Evolutionary conservation across 164 flowering plant species (phyloP), one percentile per base, ranked within the genome.

Genomic region (Berberis thunbergii): DNA sequence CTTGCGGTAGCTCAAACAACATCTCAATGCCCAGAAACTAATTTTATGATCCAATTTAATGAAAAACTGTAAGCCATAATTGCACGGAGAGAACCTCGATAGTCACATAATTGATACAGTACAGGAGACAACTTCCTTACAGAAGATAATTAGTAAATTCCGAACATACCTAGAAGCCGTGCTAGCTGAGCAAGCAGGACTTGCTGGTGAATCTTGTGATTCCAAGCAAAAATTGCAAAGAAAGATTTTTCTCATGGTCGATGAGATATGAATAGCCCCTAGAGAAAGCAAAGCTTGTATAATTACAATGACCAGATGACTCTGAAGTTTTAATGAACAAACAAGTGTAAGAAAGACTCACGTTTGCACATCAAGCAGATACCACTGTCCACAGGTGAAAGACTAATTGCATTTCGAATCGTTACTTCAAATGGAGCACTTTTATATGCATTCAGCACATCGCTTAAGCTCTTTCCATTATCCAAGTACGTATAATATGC

Each of bases 361-460:
- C 95, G 80, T 77, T 72, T 75, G 73, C 89, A 85, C 43, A 71
- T 73, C 68, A 70, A 57, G 73, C 85, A 83, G 55, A 61, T 65
- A 11, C 62, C 52, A 46, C 76, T 59, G 61, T 63, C 60, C 3
- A 53, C 40, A 45, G 74, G 13, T 43, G 61, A 49, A 10, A 57
- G 56, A 62, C 86, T 78, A 57, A 78, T 72, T 9, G 68, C 81
- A 45, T 41, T 67, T 54, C 63, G 71, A 12, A 87, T 64, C 42
- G 70, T 58, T 26, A 71, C 71, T 61, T 83, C 83, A 72, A 83
- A 38, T 9, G 86, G 62, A 53, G 76, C 69, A 65, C 54, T 69
- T 62, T 69, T 83, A 64, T 80, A 78, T n/a, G 73, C 80, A 68
- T 65, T 73, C 72, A 85, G 63, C 11, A 85, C 76, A 61, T 84